Evolutionary conservation across 176 grass and related monocot species (phyloP).

Genomic region (Alopecurus myosuroides): DNA sequence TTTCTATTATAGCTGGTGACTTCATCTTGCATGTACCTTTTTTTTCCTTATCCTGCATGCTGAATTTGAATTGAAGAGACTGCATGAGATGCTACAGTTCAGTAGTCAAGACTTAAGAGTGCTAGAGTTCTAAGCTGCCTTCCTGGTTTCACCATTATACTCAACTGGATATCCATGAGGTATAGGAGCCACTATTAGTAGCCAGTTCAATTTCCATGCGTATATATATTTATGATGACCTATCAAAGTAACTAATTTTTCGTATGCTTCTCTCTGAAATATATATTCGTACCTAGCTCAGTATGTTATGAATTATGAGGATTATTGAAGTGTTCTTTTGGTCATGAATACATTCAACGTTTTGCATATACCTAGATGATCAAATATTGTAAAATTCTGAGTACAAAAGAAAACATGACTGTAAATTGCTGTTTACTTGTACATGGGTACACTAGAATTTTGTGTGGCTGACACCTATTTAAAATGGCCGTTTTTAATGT

Average conservation of each 20-base stretch:
- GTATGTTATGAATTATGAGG: background rate
- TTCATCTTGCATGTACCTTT: background rate
- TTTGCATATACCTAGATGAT: background rate
- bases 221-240: background rate
- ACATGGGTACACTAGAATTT: background rate
- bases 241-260: background rate
- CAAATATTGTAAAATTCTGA: background rate
- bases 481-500: conserved; percentile 17
- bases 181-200: background rate
- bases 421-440: background rate
- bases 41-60: conserved; percentile 7
- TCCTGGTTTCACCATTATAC: background rate
- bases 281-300: background rate
- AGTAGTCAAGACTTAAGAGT: background rate
- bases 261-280: background rate
- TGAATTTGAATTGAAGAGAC: background rate
- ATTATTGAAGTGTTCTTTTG: background rate
- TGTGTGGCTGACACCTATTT: conserved; percentile 13
- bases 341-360: background rate
- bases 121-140: background rate
- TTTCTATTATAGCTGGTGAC: background rate
- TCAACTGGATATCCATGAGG: background rate
- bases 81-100: background rate
- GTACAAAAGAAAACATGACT: background rate
- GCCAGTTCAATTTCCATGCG: background rate